Conservation (phyloP, 805 yeast genomes). For the Torulaspora quercuum region DNA sequence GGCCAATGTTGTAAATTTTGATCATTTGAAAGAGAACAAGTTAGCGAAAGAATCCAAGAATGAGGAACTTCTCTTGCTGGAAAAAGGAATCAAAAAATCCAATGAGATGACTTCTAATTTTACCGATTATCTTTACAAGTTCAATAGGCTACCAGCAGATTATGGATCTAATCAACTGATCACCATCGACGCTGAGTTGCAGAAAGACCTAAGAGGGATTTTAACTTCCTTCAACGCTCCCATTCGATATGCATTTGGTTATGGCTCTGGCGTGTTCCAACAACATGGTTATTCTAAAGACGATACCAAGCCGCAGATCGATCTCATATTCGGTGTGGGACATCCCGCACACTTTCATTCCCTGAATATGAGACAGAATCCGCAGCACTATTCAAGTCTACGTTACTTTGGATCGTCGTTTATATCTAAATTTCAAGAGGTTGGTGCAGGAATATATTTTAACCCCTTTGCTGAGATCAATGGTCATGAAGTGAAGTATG, state of each 20-base stretch:
- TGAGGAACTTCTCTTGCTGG: conserved; percentile 22
- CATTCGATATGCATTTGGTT: conserved; percentile 78
- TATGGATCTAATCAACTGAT: conserved; percentile 60
- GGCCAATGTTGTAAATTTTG: conserved; percentile 1
- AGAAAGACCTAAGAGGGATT: conserved; percentile 46
- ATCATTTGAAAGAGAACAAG: neutral
- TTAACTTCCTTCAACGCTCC: conserved; percentile 65
- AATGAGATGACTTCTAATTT: conserved; percentile 28
- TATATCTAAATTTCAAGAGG: conserved; percentile 55
- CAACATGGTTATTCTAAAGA: conserved; percentile 53
- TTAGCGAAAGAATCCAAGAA: conserved; percentile 6
- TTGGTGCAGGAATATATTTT: conserved; percentile 90
- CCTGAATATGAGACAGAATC: conserved; percentile 60
- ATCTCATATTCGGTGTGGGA: conserved; percentile 77
- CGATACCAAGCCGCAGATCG: conserved; percentile 64
- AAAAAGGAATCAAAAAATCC: conserved; percentile 27
- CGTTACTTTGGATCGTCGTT: conserved; percentile 56
- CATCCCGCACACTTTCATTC: conserved; percentile 75
- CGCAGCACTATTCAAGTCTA: conserved; percentile 73
- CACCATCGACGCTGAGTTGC: conserved; percentile 42
- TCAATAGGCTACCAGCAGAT: conserved; percentile 50
- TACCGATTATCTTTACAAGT: conserved; percentile 30
- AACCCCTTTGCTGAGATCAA: conserved; percentile 79
- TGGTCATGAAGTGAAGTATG: conserved; percentile 71
- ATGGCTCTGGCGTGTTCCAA: conserved; percentile 89